Evolutionary conservation across 495 filamentous ascomycete species (phyloP), one percentile per base, ranked within the genome.

Genomic region (Neurospora pannonica): DNA sequence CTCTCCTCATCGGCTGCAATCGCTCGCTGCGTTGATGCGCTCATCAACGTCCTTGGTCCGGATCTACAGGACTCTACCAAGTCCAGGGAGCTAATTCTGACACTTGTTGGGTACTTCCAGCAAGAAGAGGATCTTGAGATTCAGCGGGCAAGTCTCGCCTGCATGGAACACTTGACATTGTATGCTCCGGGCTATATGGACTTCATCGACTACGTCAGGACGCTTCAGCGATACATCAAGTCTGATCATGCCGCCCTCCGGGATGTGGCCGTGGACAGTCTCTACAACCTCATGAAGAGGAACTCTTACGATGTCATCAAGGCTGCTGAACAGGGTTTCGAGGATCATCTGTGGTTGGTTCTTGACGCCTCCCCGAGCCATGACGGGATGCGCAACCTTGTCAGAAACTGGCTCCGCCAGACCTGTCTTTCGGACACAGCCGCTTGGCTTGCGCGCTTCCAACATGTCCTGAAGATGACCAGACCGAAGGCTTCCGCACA

Each of bases 11-110:
- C 92, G 3, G 90, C 93, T 13, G 91, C 95, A 1, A 91, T 98
- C 71, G 92, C 92, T 71, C 89, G 93, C 73, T 94, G 94, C 75
- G 90, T 97, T n/a, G 95, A 99, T 80, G 94, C 95, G 38, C 85
- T 97, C 8, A 93, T 99, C 83, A 98, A 98, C 77, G 96, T 98
- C 19, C 88, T 99, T 9, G 96, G 96, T 0, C 96, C 96, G 1
- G 97, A 98, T 78, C 85, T 99, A 8, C 96, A 98, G 81, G 96
- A 98, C 75, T 91, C 95, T 75, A 88, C 88, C n/a, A 98, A 97
- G 82, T 92, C 93, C 6, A 88, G 96, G 70, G 94, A 97, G 78
- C 85, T 98, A 31, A 97, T 98, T 71, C 85, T 98, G 74, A 97
- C 91, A 1, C 88, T 98, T 2, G 90, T 97, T 31, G 87, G 89